phyloP scores from a whole-genome alignment of 768 basidiomycete species.

The Suillus variegatus region DNA sequence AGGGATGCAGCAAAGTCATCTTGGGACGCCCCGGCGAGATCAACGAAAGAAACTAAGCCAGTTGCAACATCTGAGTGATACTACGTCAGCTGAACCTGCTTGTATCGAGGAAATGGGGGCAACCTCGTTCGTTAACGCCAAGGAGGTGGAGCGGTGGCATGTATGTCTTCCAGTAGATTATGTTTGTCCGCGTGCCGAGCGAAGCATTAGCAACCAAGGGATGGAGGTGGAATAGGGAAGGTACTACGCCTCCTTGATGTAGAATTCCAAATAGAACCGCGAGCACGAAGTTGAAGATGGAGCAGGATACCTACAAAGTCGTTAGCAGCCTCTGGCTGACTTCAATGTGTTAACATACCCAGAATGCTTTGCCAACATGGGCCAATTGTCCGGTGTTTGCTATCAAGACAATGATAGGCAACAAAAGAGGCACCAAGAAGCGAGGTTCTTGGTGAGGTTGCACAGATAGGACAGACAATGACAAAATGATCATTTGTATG shows the following conservation, averaged over 20 bases:
- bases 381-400: constrained; percentile 25
- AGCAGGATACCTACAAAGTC: constrained; percentile 27
- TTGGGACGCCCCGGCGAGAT: constrained; percentile 31
- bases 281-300: constrained; percentile 29
- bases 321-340: not conserved
- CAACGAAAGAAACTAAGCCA: constrained; percentile 24
- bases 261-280: constrained; percentile 37
- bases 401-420: constrained; percentile 32
- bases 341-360: constrained; percentile 26
- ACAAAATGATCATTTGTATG: constrained; percentile 30
- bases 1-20: constrained; percentile 21
- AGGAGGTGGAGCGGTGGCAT: constrained; percentile 41
- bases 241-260: constrained; percentile 45
- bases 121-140: constrained; percentile 27
- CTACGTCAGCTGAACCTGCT: constrained; percentile 1
- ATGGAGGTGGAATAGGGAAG: constrained; percentile 36
- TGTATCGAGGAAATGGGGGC: not conserved
- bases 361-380: constrained; percentile 31
- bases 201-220: constrained; percentile 17
- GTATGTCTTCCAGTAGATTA: constrained; percentile 44
- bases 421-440: constrained; percentile 38
- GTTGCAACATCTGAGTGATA: constrained; percentile 23
- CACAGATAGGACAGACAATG: constrained; percentile 31
- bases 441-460: constrained; percentile 43
- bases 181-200: constrained; percentile 9